Percentiles rank a stretch among this genome's conserved stretches.
Conservation (phyloP, 345 rosid genomes). For the Eucalyptus microcorys region DNA sequence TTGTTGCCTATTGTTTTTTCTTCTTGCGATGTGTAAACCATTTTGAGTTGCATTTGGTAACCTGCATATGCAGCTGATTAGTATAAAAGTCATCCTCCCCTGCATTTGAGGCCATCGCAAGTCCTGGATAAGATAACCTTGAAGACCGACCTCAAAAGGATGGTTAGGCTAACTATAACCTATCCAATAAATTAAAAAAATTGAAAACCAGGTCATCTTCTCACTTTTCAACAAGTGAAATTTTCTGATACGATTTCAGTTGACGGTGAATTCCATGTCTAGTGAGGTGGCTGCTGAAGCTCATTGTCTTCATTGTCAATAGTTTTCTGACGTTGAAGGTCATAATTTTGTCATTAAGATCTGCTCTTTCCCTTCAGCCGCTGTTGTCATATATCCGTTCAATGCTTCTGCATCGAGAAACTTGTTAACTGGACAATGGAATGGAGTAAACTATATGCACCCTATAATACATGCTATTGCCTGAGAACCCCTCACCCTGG, state of each 20-base stretch:
- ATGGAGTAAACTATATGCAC: not conserved
- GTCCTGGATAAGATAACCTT: not conserved
- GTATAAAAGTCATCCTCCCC: conserved; percentile 1
- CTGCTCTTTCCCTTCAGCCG: not conserved
- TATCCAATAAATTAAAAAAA: not conserved
- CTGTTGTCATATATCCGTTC: not conserved
- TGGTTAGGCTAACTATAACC: not conserved
- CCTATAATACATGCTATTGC: not conserved
- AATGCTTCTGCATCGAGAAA: not conserved
- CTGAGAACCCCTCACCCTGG: not conserved
- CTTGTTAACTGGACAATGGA: not conserved
- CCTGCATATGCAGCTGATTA: conserved; percentile 18
- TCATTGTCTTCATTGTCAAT: not conserved
- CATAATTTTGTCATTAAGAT: not conserved
- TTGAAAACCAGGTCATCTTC: not conserved
- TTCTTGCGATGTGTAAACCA: no score
- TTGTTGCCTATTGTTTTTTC: not conserved
- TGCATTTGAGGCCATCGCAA: not conserved
- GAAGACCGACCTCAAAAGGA: not conserved
- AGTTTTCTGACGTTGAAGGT: not conserved
- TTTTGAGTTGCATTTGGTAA: no score
- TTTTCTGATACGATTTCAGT: not conserved
- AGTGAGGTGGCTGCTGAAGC: not conserved
- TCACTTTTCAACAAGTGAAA: not conserved
- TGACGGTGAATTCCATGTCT: not conserved